Evolutionary conservation across 2,329 filamentous ascomycete genomes (phyloP), one percentile per base, ranked within the genome.

Genomic region (Botrytis sinoallii): DNA sequence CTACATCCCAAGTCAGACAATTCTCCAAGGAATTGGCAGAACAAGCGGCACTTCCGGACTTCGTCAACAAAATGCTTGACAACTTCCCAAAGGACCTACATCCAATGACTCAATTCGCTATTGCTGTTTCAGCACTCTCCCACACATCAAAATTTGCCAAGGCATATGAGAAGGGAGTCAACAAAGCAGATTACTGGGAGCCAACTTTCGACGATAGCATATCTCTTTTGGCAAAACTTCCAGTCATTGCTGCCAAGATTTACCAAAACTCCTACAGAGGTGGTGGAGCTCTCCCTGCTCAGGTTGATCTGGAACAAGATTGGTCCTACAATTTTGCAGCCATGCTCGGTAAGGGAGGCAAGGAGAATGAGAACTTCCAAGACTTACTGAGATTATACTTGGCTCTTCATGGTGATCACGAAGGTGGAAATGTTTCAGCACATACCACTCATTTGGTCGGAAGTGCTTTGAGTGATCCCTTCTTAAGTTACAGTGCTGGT

Each of bases 291-390:
- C 86, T 97, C 76, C 90, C 93, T 14, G 89, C 91, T 79, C 86
- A 92, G 82, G 86, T 97, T 68, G 95, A 99, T 80, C 84, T 89
- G 74, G 88, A 92, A 78, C 93, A 98, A 85, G 96, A 99, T 84
- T 99, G 96, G 96, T 92, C 95, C 0, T 97, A 98, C 88, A 99
- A 99, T 88, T 99, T 98, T 81, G 96, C 96, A 64, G 93, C 94
- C 77, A 94, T 98, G 90, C 89, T 98, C 71, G 95, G 95, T 81
- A 97, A 97, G 86, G 89, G 91, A 69, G 94, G 94, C 78, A 90
- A 92, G 83, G 87, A 97, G 84, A 92, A 98, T 79, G 93, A 95
- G 84, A 92, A 93, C 82, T 97, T 99, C 88, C 95, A 98, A 82
- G 96, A 99, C 81, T 88, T 99, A 32, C 88, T 99, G 76, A 90